phyloP scores from a whole-genome alignment of 106 monocot species.

The Allium sativum region DNA sequence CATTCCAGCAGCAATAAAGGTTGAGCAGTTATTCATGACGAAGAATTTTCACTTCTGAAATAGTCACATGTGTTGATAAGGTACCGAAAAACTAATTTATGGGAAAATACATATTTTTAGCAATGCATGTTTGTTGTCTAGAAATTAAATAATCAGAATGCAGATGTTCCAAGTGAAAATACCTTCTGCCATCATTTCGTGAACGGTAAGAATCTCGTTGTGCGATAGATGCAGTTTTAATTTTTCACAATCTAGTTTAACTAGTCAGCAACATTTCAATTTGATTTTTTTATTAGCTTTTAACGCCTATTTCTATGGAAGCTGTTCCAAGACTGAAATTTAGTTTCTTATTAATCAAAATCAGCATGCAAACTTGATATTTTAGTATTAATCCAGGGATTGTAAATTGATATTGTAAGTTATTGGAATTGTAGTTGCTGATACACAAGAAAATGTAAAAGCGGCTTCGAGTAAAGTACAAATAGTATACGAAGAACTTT shows the following conservation, averaged over 20 bases:
- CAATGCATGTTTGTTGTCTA: no score
- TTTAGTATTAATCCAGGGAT: neutral
- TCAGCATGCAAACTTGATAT: no score
- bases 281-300: neutral
- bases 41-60: constrained; percentile 81
- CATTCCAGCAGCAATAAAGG: constrained; percentile 67
- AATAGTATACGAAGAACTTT: constrained; percentile 64
- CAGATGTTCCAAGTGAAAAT: no score
- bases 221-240: no score
- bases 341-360: constrained; percentile 1
- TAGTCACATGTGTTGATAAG: constrained; percentile 97
- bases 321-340: neutral
- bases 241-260: no score
- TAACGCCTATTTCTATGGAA: neutral
- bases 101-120: no score
- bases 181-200: no score
- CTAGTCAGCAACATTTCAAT: no score
- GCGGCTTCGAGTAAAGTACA: constrained; percentile 61
- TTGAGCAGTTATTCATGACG: constrained; percentile 60
- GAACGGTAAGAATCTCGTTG: no score
- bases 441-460: constrained; percentile 91
- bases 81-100: no score
- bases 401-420: constrained; percentile 24
- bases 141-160: no score
- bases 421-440: constrained; percentile 85